Evolutionary conservation across 345 rosid genomes (phyloP).

Genomic region (Eucalyptus dawsonii): DNA sequence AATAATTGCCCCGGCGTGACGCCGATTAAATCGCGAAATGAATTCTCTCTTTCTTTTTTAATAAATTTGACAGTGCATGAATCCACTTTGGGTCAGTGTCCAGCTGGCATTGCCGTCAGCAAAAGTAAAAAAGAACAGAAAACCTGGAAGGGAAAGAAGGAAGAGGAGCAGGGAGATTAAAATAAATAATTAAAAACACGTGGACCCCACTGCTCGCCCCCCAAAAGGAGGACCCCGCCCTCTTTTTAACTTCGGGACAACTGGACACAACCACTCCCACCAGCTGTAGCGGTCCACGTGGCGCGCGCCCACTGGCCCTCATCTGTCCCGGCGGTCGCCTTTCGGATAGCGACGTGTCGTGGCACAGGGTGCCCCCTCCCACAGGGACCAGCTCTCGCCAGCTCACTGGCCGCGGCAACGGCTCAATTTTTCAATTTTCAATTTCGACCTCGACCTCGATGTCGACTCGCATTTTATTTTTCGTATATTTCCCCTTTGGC

Average conservation of each 20-base stretch:
- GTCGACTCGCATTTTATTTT: not conserved
- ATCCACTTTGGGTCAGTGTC: not conserved
- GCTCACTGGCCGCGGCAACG: conserved; percentile 1
- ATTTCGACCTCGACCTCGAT: not conserved
- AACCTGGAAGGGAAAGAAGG: no score
- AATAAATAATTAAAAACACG: not conserved
- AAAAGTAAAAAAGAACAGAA: not conserved
- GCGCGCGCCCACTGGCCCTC: not conserved
- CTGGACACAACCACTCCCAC: not conserved
- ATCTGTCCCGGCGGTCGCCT: not conserved
- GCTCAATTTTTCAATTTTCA: not conserved
- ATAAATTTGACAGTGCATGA: not conserved
- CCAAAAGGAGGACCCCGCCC: not conserved
- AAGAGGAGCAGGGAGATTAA: not conserved
- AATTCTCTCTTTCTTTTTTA: no score
- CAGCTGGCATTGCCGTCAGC: not conserved
- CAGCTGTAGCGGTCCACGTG: not conserved
- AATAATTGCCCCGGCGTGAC: not conserved
- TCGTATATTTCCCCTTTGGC: not conserved
- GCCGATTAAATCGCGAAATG: not conserved
- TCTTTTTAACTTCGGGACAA: not conserved
- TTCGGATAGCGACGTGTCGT: not conserved
- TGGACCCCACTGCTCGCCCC: not conserved
- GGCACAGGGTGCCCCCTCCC: not conserved
- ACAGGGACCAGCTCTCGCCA: not conserved